phyloP scores from a whole-genome alignment of 345 rosid species.

The Eucalyptus pauciflora region DNA sequence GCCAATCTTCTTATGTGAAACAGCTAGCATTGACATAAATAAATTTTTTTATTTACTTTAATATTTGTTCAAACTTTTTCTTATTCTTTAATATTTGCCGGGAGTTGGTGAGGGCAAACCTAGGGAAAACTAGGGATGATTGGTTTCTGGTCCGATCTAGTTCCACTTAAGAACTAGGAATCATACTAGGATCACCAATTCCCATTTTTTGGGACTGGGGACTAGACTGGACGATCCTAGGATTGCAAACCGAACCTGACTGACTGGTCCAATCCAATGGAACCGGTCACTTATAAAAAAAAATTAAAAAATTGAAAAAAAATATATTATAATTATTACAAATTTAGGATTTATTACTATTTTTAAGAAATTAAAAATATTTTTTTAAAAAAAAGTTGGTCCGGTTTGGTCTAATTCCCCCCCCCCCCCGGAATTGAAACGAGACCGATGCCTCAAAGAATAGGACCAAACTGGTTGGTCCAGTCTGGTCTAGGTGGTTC shows the following conservation, averaged over 20 bases:
- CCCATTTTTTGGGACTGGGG: accelerated
- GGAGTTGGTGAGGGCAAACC: neutral
- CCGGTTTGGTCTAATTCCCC: accelerated
- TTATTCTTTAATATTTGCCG: accelerated
- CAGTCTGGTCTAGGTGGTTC: accelerated
- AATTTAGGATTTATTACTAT: accelerated
- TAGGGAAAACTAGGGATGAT: too few relatives aligned
- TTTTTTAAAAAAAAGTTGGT: accelerated
- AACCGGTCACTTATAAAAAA: too few relatives aligned
- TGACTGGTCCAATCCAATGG: accelerated
- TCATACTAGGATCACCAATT: accelerated
- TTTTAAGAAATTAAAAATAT: too few relatives aligned
- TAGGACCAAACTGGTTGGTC: accelerated
- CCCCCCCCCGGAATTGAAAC: accelerated
- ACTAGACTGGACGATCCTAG: too few relatives aligned
- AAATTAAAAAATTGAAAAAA: too few relatives aligned
- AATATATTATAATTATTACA: too few relatives aligned
- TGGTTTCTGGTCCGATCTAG: accelerated
- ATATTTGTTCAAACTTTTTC: too few relatives aligned
- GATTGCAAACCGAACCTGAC: accelerated
- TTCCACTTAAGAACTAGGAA: too few relatives aligned
- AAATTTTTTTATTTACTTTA: too few relatives aligned
- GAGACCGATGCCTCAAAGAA: accelerated
- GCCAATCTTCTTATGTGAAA: accelerated
- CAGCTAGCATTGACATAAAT: accelerated